Evolutionary conservation across 306 rosid genomes (phyloP), one percentile per base, ranked within the genome.

Genomic region (Prunus mume): DNA sequence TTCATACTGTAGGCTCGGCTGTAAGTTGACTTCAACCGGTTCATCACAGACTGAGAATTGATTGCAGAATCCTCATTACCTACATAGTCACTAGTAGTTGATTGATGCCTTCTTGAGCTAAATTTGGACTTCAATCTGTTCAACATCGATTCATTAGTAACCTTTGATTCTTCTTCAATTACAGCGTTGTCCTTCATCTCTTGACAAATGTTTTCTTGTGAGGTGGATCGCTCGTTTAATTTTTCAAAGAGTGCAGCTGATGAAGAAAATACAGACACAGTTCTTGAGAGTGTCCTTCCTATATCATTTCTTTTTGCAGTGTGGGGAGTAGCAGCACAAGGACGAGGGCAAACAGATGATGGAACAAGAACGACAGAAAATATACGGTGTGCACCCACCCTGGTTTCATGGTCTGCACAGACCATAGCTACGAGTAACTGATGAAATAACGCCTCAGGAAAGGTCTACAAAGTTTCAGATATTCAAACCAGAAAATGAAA

Each of bases 241-340:
- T 78, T 78, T 62, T 72, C 77, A 38, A 71, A 51, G 15, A 78
- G 82, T 22, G 77, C 82, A 9, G 82, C 82, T 34, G 73, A 71
- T 0, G 82, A 71, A 63, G 82, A 78, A 78, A 78, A 78, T 71
- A 78, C 82, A 13, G 82, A 78, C n/a, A 78, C 82, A 34, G 82
- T 88, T 81, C 92, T 90, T 46, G 92, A 88, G 68, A 90, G 95
- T 52, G 82, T 83, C 79, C 92, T 88, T 54, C 83, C 88, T 77
- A 90, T 76, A 51, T 77, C 78, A 72, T 81, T 32, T 72, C 73
- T 77, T 77, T 84, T 83, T 62, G 60, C 6, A 60, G 73, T 49
- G 71, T 68, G 70, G 65, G 84, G 69, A 9, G 65, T 69, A 73
- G 38, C 63, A 67, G 62, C 55, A 74, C 14, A 32, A 71, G 77